Conservation (phyloP, 306 rosid genomes). For the Cucurbita pepo region DNA sequence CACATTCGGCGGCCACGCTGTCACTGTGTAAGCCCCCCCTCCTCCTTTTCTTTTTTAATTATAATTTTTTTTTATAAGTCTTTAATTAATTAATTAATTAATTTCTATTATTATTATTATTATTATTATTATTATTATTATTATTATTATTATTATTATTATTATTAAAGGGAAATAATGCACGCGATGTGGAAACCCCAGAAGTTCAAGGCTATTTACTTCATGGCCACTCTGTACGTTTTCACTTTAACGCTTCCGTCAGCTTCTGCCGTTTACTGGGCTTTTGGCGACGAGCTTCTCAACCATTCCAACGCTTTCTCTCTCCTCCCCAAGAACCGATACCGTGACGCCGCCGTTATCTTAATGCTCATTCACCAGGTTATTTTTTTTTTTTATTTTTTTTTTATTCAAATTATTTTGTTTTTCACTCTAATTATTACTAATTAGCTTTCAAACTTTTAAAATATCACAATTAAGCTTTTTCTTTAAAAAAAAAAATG, state of each 20-base stretch:
- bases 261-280: slow-evolving; percentile 80
- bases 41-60: slow-evolving; percentile 13
- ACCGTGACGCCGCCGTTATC: slow-evolving; percentile 77
- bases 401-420: background rate
- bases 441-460: no score
- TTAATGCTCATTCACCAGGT: slow-evolving; percentile 97
- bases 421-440: background rate
- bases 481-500: no score
- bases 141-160: no score
- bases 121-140: no score
- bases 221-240: slow-evolving; percentile 79
- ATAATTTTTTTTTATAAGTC: slow-evolving; percentile 31
- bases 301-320: slow-evolving; percentile 83
- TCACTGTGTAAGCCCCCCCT: slow-evolving; percentile 56
- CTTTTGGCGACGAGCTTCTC: slow-evolving; percentile 78
- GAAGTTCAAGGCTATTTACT: slow-evolving; percentile 77
- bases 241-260: slow-evolving; percentile 86
- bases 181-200: slow-evolving; percentile 99
- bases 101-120: no score
- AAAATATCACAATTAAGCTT: no score
- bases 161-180: slow-evolving; percentile 58
- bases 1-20: slow-evolving; percentile 99
- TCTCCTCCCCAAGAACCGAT: slow-evolving; percentile 62
- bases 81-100: no score
- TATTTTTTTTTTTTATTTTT: background rate